Evolutionary conservation across 176 grass and related monocot genomes (phyloP), one percentile per base, ranked within the genome.

Genomic region (Aegilops tauschii): DNA sequence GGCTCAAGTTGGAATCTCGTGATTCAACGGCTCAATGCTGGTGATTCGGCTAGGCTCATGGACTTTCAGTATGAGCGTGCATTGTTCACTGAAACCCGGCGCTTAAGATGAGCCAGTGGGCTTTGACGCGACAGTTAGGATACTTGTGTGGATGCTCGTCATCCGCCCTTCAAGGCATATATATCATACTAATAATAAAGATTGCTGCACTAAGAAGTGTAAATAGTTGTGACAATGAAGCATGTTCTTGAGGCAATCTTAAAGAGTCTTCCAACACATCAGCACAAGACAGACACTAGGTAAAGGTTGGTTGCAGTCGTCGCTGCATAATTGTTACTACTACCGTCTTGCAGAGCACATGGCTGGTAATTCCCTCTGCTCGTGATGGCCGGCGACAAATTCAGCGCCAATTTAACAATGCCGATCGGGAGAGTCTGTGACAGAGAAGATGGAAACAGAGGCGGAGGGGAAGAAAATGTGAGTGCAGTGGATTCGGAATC

Each of bases 401-500:
- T 89, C 5, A 21, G 25, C 3, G 63, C 80, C 3, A 58, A 91
- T 85, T 86, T 67, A 3, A 59, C 70, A 81, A 67, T 93, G 71
- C 65, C 74, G 62, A 21, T 78, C 47, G 9, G 21, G 16, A 16
- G 89, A 80, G 49, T 0, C 50, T 0, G n/a, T 16, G 37, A 29
- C 37, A 9, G 44, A 72, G 72, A 30, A 63, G 64, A 13, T 8
- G 44, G 79, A 65, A 11, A 3, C 30, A 14, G 71, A 73, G 23
- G 59, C 44, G 1, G 76, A 80, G 70, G 20, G 62, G 4, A 47
- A 70, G 25, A 76, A 88, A 58, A 2, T 69, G 11, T 86, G 63
- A 85, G 7, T 50, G 47, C 16, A 80, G 14, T 42, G n/a, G 25
- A 54, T 20, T n/a, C 29, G 23, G 45, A 39, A 47, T 73, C 10